Evolutionary conservation across 2,329 filamentous ascomycete species (phyloP).

Genomic region (Chrysoporthe austroafricana): DNA sequence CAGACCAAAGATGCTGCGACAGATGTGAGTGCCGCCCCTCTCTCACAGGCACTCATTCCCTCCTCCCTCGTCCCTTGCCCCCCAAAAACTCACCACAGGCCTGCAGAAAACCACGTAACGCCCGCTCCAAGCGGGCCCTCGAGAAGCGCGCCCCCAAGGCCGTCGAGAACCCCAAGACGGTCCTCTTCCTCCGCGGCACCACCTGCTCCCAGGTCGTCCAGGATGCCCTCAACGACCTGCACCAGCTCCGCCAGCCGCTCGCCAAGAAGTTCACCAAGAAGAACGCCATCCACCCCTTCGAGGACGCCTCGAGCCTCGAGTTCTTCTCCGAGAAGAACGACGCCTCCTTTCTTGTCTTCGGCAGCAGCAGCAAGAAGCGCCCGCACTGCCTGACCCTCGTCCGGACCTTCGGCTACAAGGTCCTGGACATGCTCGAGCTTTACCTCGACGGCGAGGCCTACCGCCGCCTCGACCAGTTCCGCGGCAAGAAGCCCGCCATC

Average conservation of each 20-base stretch:
- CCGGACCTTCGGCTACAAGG: constrained; percentile 82
- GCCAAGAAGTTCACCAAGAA: constrained; percentile 96
- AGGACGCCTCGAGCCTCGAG: constrained; percentile 83
- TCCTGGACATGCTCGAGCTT: constrained; percentile 94
- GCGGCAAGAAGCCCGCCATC: constrained; percentile 73
- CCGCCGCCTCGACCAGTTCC: constrained; percentile 74
- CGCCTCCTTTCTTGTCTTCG: constrained; percentile 82
- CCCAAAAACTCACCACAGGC: neutral
- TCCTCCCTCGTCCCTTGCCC: neutral
- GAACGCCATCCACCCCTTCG: constrained; percentile 93
- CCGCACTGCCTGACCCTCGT: constrained; percentile 85
- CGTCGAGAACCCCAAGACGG: constrained; percentile 86
- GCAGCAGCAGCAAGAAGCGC: constrained; percentile 89
- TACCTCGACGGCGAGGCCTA: constrained; percentile 77
- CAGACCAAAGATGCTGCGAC: constrained; percentile 49
- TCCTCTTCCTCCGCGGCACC: constrained; percentile 86
- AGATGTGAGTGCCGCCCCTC: constrained; percentile 43
- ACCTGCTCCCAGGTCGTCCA: constrained; percentile 82
- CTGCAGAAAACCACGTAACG: constrained; percentile 64
- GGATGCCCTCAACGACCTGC: constrained; percentile 82
- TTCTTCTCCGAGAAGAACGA: constrained; percentile 99
- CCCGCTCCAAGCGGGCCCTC: constrained; percentile 91
- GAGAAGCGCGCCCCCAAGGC: constrained; percentile 90
- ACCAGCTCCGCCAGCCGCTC: constrained; percentile 81
- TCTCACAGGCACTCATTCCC: neutral